phyloP scores from a whole-genome alignment of 768 basidiomycete genomes.

The Lactarius hengduanensis region DNA sequence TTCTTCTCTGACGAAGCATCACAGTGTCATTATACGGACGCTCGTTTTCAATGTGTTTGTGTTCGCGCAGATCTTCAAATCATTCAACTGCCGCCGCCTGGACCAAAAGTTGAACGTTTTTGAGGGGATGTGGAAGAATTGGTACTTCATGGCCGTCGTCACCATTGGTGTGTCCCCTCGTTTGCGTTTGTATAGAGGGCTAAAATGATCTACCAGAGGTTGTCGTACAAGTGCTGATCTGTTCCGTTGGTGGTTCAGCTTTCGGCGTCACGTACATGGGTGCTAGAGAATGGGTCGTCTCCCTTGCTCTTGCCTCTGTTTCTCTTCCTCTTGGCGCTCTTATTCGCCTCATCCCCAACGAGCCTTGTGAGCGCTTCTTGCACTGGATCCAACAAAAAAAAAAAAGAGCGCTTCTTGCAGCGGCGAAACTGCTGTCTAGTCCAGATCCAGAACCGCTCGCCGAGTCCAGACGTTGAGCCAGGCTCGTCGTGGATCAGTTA shows the following conservation, averaged over 20 bases:
- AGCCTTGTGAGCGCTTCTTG: slow-evolving; percentile 66
- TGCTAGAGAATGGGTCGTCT: slow-evolving; percentile 91
- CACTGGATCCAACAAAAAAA: no score
- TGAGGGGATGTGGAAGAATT: slow-evolving; percentile 74
- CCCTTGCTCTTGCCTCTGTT: slow-evolving; percentile 79
- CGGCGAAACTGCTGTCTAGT: no score
- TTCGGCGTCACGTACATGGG: slow-evolving; percentile 82
- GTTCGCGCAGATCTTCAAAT: slow-evolving; percentile 96
- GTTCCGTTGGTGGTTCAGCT: slow-evolving; percentile 86
- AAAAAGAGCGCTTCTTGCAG: no score
- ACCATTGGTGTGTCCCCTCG: slow-evolving; percentile 60
- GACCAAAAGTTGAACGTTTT: slow-evolving; percentile 89
- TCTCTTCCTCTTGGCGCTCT: slow-evolving; percentile 86
- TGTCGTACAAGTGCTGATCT: slow-evolving; percentile 80
- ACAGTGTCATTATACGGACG: slow-evolving; percentile 62
- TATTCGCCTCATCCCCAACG: slow-evolving; percentile 79
- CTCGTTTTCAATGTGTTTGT: slow-evolving; percentile 97
- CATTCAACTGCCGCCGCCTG: slow-evolving; percentile 84
- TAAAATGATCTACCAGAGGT: slow-evolving; percentile 56
- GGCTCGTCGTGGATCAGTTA: slow-evolving; percentile 74
- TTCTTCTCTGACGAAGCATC: slow-evolving; percentile 34
- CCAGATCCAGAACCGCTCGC: no score
- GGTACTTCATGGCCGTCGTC: slow-evolving; percentile 83
- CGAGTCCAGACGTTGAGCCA: no score
- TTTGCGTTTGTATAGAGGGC: neutral